Evolutionary conservation across 1,139 yeast genomes (phyloP).

Genomic region (Nadsonia commutata): DNA sequence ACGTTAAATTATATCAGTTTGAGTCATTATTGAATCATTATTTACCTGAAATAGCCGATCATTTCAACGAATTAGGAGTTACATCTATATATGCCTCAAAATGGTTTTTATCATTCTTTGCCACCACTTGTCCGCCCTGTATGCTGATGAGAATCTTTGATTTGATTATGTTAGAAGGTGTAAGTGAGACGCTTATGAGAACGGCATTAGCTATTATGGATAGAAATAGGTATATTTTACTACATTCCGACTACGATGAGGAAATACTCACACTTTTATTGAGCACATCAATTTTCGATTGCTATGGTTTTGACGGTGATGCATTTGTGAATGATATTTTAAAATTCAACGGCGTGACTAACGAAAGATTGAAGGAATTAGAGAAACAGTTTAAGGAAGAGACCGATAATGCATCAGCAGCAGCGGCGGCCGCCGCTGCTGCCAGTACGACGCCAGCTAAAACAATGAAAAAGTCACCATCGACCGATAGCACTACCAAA

Average conservation of each 20-base stretch:
- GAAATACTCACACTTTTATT: constrained; percentile 46
- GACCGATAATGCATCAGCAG: background rate
- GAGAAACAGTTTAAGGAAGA: background rate
- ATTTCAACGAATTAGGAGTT: constrained; percentile 27
- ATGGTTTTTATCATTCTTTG: constrained; percentile 55
- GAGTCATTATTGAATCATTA: constrained; percentile 28
- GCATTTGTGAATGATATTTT: constrained; percentile 35
- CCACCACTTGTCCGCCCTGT: constrained; percentile 43
- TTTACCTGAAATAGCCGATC: constrained; percentile 32
- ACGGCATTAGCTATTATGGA: constrained; percentile 42
- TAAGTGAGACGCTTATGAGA: constrained; percentile 47
- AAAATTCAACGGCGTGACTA: constrained; percentile 10
- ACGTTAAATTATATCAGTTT: constrained; percentile 41
- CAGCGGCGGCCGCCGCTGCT: too few species aligned
- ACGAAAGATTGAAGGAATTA: background rate
- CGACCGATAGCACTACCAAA: too few species aligned
- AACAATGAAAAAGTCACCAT: too few species aligned
- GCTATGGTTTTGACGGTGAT: constrained; percentile 32
- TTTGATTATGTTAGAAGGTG: constrained; percentile 46
- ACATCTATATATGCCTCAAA: constrained; percentile 29
- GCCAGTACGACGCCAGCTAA: too few species aligned
- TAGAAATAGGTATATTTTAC: constrained; percentile 37
- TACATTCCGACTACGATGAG: constrained; percentile 43
- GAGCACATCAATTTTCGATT: constrained; percentile 38
- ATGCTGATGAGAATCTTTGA: constrained; percentile 41